Conservation (phyloP, 2,329 filamentous ascomycete genomes). For the Fonsecaea pedrosoi region DNA sequence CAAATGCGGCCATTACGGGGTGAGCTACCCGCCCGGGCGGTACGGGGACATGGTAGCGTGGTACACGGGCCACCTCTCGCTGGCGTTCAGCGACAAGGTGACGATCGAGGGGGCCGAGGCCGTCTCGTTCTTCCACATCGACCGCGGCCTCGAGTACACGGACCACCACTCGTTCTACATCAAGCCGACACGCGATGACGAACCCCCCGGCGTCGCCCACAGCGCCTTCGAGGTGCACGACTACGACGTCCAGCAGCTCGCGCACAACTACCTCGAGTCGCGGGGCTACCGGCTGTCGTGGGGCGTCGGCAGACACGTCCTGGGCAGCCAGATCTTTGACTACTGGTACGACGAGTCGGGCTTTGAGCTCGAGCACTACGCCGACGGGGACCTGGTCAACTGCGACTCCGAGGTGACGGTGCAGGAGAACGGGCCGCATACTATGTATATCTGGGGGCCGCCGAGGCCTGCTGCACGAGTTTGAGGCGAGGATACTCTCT, state of each 20-base stretch:
- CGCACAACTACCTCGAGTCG: constrained; percentile 70
- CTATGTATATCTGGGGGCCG: constrained; percentile 14
- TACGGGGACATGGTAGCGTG: constrained; percentile 45
- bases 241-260: constrained; percentile 72
- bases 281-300: constrained; percentile 70
- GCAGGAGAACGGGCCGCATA: constrained; percentile 17
- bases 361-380: constrained; percentile 73
- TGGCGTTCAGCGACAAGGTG: constrained; percentile 54
- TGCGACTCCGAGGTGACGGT: constrained; percentile 41
- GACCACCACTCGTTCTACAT: constrained; percentile 62
- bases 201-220: constrained; percentile 65
- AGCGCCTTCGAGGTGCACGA: constrained; percentile 73
- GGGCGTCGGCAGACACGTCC: constrained; percentile 73
- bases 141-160: constrained; percentile 53
- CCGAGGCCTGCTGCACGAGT: constrained; percentile 11
- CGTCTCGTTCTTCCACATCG: constrained; percentile 58
- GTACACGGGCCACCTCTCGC: constrained; percentile 46
- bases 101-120: constrained; percentile 43
- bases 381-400: constrained; percentile 64
- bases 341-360: constrained; percentile 64
- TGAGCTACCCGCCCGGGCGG: constrained; percentile 44
- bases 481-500: not conserved
- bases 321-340: constrained; percentile 73
- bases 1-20: constrained; percentile 57
- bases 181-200: constrained; percentile 30